Percentiles rank a stretch among this genome's conserved stretches.
These are phyloP conservation scores for Zasmidium angulare DNA, from an alignment of 2,329 filamentous ascomycete genomes.

Conservation along the genomic window DNA sequence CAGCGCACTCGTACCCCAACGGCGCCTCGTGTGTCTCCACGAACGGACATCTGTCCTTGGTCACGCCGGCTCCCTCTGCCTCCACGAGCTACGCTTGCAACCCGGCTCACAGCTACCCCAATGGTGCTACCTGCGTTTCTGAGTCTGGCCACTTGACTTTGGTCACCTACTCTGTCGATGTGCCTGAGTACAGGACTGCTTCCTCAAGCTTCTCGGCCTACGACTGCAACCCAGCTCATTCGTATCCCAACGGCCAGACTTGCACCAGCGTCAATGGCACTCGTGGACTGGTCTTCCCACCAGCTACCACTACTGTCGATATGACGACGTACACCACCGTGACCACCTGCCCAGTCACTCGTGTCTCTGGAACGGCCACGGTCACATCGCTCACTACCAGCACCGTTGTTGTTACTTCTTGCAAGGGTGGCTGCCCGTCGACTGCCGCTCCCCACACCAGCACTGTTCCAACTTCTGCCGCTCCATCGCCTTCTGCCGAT, in stretches of 20 bases:
- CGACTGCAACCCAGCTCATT: conserved; percentile 26
- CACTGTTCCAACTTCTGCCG: conserved; percentile 4
- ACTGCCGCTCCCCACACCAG: not conserved
- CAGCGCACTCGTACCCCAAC: conserved; percentile 22
- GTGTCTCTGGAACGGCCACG: not conserved
- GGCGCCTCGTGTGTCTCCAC: conserved; percentile 17
- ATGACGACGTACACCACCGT: not conserved
- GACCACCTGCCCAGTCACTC: not conserved
- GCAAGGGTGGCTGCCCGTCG: not conserved
- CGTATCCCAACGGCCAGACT: conserved; percentile 21
- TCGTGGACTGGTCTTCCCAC: conserved; percentile 2
- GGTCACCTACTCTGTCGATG: conserved; percentile 12
- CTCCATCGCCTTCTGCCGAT: not conserved
- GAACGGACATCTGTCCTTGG: conserved; percentile 19
- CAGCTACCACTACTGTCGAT: not conserved
- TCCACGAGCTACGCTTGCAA: conserved; percentile 20
- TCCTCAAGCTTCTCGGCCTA: conserved; percentile 8
- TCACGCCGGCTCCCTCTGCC: not conserved
- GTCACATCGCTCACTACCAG: not conserved
- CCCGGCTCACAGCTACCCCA: conserved; percentile 23
- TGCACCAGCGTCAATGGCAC: conserved; percentile 13
- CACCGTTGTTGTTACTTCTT: not conserved
- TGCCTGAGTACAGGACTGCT: conserved; percentile 2
- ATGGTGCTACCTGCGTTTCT: conserved; percentile 19
- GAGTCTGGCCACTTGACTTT: conserved; percentile 20